Evolutionary conservation across 164 flowering plant species (phyloP), one percentile per base, ranked within the genome.

Genomic region (Echeveria elegans): DNA sequence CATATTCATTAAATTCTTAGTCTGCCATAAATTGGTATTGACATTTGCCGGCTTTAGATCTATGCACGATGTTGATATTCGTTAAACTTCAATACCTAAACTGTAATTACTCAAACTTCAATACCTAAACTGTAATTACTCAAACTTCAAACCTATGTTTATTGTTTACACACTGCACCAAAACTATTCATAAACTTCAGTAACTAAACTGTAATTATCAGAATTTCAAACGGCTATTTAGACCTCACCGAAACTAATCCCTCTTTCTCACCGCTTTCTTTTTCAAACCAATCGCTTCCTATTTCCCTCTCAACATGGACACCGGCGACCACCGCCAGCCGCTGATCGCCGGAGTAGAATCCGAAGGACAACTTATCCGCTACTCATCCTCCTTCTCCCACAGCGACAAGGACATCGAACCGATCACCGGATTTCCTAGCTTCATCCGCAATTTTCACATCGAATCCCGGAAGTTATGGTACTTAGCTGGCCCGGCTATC

Each of bases 401-500:
- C 40, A 74, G 64, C 0, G 64, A 69, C 56, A 72, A 59, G 15
- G 81, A 78, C 74, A 78, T 80, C 67, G 66, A 65, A 34, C 78
- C 78, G 1, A 80, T 80, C 70, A 69, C 26, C 41, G 69, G 76
- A 19, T 29, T 34, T 66, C 41, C 68, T 0, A 77, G 69, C 63
- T 80, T 80, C 77, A 70, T 28, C 62, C 67, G 69, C 23, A 77
- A 81, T 68, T 83, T 83, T 70, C 0, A 0, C 36, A 53, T 26
- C 0, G 96, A 87, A 70, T 77, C 81, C 7, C 82, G 71, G 72
- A 86, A 79, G 76, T 87, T 88, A 0, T 89, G 91, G 93, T 71
- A 66, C 60, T 69, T 89, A 0, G 96, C 93, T 15, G 96, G 85
- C 19, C 90, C 91, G 0, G 88, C 88, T 19, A 85, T 88, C 67